Base-by-base conservation (phyloP, 495 filamentous ascomycete genomes). In the Mytilinidion resinicola region DNA sequence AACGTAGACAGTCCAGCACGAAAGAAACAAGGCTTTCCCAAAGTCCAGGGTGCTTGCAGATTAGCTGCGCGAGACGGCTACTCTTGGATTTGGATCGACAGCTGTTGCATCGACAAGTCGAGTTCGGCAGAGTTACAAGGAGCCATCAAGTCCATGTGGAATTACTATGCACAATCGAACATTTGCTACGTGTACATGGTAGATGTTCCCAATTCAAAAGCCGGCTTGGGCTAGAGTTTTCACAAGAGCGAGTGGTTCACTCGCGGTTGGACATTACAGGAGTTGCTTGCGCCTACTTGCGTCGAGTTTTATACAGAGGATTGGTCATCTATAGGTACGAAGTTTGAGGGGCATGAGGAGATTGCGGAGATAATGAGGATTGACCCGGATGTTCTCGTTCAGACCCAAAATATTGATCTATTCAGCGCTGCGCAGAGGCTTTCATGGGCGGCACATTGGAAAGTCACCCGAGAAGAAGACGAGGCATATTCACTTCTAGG, bases 121-220 rank as follows among this genome's bases (percentile, higher is more conserved):
- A 55, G 15, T 36, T 42, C 21, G 19, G 48, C 43, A 38, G 63
- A 66, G 47, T 55, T 62, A 7, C 35, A 48, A 9, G 42, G 55
- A 36, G 50, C 61, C 12, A 59, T 66, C 35, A 63, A 66, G 46
- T 57, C 51, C 20, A 66, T 66, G 63, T 66, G 21, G 44, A 37
- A 38, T 4, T 63, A 56, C 48, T 66, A 66, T 38, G 17, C 21
- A 9, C 39, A 56, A 11, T 55, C 63, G 21, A 21, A 9, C 12
- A 17, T 34, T n/a, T 66, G 63, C 56, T 55, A 55, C 42, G 56
- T 53, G 7, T 63, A 55, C 38, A 51, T 66, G 14, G 17, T 38
- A 12, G 63, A 66, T 49, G 56, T 66, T 19, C 47, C 52, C 11
- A 53, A 30, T 21, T 15, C n/a, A 51, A 6, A 51, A 20, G 17